Evolutionary conservation across 2,329 filamentous ascomycete species (phyloP), one percentile per base, ranked within the genome.

Genomic region (Orbilia javanica): DNA sequence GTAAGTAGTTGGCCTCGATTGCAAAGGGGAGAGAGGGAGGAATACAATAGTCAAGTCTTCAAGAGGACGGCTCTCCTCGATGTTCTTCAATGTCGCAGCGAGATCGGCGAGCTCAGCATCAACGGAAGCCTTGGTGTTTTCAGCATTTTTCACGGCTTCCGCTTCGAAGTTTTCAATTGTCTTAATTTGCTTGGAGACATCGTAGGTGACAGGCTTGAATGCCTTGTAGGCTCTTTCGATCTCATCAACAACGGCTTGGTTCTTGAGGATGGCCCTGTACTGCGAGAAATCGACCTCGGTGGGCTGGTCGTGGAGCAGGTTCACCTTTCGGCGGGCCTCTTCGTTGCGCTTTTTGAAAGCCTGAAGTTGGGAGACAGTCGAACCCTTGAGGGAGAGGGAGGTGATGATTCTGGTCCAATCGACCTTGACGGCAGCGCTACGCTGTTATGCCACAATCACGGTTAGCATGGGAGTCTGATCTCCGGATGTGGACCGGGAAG

Each of bases 311-410:
- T 90, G 90, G 76, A 99, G 93, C 80, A 90, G 83, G 86, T 92
- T 90, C 79, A 99, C 89, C 87, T 95, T 95, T 88, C 96, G 95
- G 87, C 95, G 94, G 84, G 93, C 95, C 85, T 97, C 94, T 85
- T 99, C 96, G 89, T 98, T 97, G 88, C 96, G 94, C 91, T 97
- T 96, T 90, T 99, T 99, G 92, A 99, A 99, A 81, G 93, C 90
- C 85, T 95, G 92, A 80, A 99, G 93, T 80, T 95, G 92, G 83
- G 91, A 87, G 82, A 93, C 94, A 82, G 96, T 99, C 88, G 94
- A 93, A 85, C 96, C 96, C 86, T 93, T 93, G 86, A 99, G 93
- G 86, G 95, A 95, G 84, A 99, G 94, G 84, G 95, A 96, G 87
- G 89, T 90, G 87, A 92, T 92, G 84, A 99, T 90, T 88, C 96